Evolutionary conservation across 2,329 filamentous ascomycete genomes (phyloP).

Genomic region (Monascus ruber): DNA sequence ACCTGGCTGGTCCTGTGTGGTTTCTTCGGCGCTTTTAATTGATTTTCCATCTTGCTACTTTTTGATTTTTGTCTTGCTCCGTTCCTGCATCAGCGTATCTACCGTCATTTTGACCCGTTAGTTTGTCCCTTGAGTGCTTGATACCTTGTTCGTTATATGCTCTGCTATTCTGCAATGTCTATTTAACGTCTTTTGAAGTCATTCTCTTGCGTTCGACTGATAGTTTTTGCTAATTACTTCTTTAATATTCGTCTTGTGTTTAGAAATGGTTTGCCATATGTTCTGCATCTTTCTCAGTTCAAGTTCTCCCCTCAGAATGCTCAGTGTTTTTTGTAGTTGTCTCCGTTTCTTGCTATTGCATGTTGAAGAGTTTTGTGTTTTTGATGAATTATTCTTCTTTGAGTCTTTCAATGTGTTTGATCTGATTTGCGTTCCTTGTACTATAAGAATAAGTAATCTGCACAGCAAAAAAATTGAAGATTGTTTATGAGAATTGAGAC

Average conservation of each 20-base stretch:
- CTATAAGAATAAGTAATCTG: conserved; percentile 29
- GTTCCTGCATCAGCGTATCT: conserved; percentile 22
- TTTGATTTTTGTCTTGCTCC: conserved; percentile 1
- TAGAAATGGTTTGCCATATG: too few species aligned
- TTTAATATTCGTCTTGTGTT: too few species aligned
- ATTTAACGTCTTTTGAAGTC: neutral
- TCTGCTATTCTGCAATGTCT: neutral
- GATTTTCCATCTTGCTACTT: conserved; percentile 5
- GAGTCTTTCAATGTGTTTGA: too few species aligned
- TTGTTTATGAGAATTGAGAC: conserved; percentile 17
- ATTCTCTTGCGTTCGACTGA: neutral
- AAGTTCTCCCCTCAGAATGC: too few species aligned
- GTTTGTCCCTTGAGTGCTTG: conserved; percentile 15
- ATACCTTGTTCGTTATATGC: conserved; percentile 22
- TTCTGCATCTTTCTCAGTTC: too few species aligned
- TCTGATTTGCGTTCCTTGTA: conserved; percentile 18
- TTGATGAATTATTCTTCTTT: too few species aligned
- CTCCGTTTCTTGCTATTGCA: conserved; percentile 12
- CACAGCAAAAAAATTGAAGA: conserved; percentile 9
- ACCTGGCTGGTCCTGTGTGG: conserved; percentile 39
- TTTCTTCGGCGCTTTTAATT: conserved; percentile 16
- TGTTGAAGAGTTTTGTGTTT: conserved; percentile 4
- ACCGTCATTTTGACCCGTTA: conserved; percentile 13
- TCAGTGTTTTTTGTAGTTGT: neutral
- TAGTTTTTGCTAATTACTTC: too few species aligned